A percentile compares a stretch with the other conserved stretches of the same genome.
Conservation (phyloP, 2,329 filamentous ascomycete species). For the Colletotrichum endophyticum region DNA sequence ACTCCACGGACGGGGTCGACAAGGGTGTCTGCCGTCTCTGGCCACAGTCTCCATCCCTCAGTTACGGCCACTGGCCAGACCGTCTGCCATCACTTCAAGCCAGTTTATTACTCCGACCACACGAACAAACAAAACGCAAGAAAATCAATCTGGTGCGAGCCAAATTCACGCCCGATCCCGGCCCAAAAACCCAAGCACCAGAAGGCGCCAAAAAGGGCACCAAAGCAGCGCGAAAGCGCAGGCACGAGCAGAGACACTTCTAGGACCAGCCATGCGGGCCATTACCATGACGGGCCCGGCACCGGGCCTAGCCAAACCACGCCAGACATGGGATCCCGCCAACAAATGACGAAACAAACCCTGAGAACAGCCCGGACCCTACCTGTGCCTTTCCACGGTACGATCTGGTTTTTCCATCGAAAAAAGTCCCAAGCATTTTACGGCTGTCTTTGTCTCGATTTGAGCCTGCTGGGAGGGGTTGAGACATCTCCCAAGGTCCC, state of each 20-base stretch:
- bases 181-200: not conserved
- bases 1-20: conserved; percentile 12
- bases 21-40: conserved; percentile 7
- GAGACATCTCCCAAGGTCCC: not conserved
- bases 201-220: not conserved
- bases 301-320: not conserved
- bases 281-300: conserved; percentile 1
- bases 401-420: not conserved
- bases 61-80: not conserved
- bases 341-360: conserved; percentile 14
- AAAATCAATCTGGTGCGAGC: not conserved
- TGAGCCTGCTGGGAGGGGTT: not conserved
- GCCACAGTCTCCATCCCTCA: not conserved
- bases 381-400: not conserved
- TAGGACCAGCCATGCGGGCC: conserved; percentile 15
- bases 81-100: not conserved
- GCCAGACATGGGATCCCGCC: conserved; percentile 18
- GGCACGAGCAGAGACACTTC: not conserved
- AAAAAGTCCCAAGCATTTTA: not conserved
- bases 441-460: not conserved
- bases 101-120: not conserved
- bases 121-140: not conserved
- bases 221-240: not conserved
- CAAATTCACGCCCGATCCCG: not conserved
- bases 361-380: conserved; percentile 10